Percentiles rank a stretch among this genome's conserved stretches.
Evolutionary conservation across 2,329 filamentous ascomycete species (phyloP).

Genomic region (Mycosphaerella sp.): DNA sequence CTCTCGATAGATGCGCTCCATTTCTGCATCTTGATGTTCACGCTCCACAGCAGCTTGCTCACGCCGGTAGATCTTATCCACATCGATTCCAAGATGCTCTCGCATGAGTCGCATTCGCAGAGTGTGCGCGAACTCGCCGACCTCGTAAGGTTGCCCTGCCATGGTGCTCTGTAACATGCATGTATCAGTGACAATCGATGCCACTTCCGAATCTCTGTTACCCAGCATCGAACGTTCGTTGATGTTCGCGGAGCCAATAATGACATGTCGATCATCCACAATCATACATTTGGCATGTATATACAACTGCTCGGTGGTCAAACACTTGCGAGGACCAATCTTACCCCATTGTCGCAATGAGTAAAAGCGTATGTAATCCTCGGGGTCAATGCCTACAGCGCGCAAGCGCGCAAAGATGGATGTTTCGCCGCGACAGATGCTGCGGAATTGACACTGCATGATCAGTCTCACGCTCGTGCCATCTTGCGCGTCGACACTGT

Average conservation of each 20-base stretch:
- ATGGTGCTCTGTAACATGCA: conserved; percentile 90
- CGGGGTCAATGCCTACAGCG: conserved; percentile 75
- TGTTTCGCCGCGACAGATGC: conserved; percentile 84
- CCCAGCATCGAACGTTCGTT: conserved; percentile 96
- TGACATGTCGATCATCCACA: conserved; percentile 83
- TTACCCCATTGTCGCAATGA: conserved; percentile 87
- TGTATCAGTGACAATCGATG: conserved; percentile 82
- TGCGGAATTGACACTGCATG: conserved; percentile 94
- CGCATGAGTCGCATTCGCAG: conserved; percentile 91
- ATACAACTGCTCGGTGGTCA: conserved; percentile 94
- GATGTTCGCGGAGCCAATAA: conserved; percentile 98
- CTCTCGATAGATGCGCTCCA: conserved; percentile 33
- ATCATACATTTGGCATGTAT: conserved; percentile 97
- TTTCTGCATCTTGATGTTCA: conserved; percentile 57
- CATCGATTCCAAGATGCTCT: conserved; percentile 92
- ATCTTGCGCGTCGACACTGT: conserved; percentile 87
- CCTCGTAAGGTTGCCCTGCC: conserved; percentile 81
- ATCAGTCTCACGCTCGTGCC: conserved; percentile 92
- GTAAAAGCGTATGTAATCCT: conserved; percentile 94
- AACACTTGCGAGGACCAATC: conserved; percentile 70
- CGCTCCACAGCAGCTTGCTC: conserved; percentile 29
- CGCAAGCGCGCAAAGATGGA: conserved; percentile 86
- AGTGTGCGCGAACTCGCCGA: conserved; percentile 87
- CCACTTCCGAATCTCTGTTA: conserved; percentile 83
- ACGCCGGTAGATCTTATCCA: conserved; percentile 63